These are phyloP conservation scores for Cladochytrium tenue DNA, from an alignment of 371 early-diverging fungal species.

Conservation along the genomic window DNA sequence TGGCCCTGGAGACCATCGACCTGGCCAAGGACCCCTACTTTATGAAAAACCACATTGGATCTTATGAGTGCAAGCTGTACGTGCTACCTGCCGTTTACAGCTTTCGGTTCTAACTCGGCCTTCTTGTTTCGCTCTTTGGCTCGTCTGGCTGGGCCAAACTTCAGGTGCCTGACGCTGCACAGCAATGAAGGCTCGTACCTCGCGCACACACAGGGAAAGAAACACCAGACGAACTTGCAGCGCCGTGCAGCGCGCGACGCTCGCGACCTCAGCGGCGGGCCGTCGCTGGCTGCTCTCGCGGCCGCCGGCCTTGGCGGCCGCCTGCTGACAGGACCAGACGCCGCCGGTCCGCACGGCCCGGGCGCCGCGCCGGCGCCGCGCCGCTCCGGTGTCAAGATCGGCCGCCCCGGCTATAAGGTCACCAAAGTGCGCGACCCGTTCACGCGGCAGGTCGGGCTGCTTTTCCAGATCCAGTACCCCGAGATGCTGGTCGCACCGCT, in stretches of 20 bases:
- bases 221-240: slow-evolving; percentile 95
- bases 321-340: slow-evolving; percentile 6
- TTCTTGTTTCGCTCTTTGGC: neutral
- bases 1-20: slow-evolving; percentile 96
- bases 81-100: slow-evolving; percentile 2
- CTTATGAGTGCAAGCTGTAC: slow-evolving; percentile 92
- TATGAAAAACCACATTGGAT: slow-evolving; percentile 96
- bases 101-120: neutral
- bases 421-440: slow-evolving; percentile 90
- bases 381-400: slow-evolving; percentile 77
- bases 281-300: slow-evolving; percentile 1
- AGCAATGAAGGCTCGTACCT: slow-evolving; percentile 95
- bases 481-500: slow-evolving; percentile 52
- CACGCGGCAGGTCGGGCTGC: slow-evolving; percentile 82
- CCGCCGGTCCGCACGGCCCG: no score
- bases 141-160: neutral
- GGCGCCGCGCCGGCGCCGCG: slow-evolving; percentile 25
- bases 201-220: slow-evolving; percentile 97
- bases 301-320: neutral
- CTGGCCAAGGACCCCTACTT: slow-evolving; percentile 96
- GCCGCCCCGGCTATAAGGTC: slow-evolving; percentile 96
- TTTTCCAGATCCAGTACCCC: slow-evolving; percentile 94
- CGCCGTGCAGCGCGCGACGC: slow-evolving; percentile 92
- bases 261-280: slow-evolving; percentile 53
- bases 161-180: slow-evolving; percentile 78